phyloP scores from a whole-genome alignment of 2,329 filamentous ascomycete species.

The Aspergillus awamori region DNA sequence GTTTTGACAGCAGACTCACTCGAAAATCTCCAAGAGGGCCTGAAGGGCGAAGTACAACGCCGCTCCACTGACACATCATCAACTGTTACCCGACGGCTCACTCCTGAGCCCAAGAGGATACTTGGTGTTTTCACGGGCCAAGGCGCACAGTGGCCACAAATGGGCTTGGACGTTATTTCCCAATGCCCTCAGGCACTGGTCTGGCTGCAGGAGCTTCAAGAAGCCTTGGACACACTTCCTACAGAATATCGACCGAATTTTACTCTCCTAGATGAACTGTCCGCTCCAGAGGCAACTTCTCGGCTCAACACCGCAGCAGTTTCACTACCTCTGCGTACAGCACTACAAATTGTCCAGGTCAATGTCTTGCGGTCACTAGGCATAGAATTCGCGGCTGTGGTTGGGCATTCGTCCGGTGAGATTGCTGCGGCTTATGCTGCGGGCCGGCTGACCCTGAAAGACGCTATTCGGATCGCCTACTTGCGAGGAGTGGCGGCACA shows the following conservation, averaged over 20 bases:
- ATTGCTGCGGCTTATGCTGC: constrained; percentile 33
- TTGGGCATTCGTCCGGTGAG: constrained; percentile 36
- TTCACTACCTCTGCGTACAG: constrained; percentile 7
- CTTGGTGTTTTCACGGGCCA: constrained; percentile 28
- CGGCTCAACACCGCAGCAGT: constrained; percentile 1
- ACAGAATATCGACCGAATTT: constrained; percentile 9
- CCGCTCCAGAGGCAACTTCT: constrained; percentile 8
- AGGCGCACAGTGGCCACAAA: constrained; percentile 27
- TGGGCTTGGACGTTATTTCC: constrained; percentile 12
- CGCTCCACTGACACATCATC: neutral
- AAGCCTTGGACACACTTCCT: constrained; percentile 9
- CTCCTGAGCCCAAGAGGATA: constrained; percentile 3
- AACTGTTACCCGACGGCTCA: neutral
- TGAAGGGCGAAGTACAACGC: neutral
- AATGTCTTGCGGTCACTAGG: constrained; percentile 10
- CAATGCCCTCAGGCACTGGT: neutral
- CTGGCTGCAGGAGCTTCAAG: constrained; percentile 8
- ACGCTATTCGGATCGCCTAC: constrained; percentile 21
- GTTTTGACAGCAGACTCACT: neutral
- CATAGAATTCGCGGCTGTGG: constrained; percentile 19
- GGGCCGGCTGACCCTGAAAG: constrained; percentile 20
- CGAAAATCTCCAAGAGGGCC: neutral
- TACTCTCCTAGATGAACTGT: constrained; percentile 9
- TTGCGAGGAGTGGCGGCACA: constrained; percentile 8
- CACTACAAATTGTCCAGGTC: constrained; percentile 6